These are phyloP conservation scores for Botrytis porri DNA, from an alignment of 2,329 filamentous ascomycete species.

Conservation along the genomic window DNA sequence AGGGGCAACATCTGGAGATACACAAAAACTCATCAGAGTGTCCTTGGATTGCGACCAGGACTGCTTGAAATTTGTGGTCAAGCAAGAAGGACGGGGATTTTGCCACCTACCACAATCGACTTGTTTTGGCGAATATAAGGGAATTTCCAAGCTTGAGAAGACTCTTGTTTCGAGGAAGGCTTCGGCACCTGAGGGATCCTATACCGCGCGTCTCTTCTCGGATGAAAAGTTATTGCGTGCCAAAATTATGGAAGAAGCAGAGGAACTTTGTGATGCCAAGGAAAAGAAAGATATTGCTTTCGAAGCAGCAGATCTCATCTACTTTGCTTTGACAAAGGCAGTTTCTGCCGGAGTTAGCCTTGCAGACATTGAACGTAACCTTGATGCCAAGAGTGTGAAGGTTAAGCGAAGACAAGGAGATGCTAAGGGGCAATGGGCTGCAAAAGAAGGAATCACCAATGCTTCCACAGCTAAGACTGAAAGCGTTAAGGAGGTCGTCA, in stretches of 20 bases:
- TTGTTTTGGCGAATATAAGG: conserved; percentile 83
- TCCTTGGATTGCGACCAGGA: conserved; percentile 92
- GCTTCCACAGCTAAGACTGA: conserved; percentile 31
- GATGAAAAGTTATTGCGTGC: conserved; percentile 85
- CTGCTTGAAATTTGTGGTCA: conserved; percentile 84
- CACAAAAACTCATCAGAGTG: conserved; percentile 81
- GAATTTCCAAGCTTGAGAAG: conserved; percentile 81
- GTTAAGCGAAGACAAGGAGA: conserved; percentile 91
- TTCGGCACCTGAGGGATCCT: conserved; percentile 83
- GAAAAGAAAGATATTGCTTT: conserved; percentile 83
- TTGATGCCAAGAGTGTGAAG: conserved; percentile 93
- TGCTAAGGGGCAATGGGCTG: conserved; percentile 89
- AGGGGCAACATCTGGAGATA: conserved; percentile 89
- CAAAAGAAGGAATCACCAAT: conserved; percentile 67
- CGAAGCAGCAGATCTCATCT: conserved; percentile 91
- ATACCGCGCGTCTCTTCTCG: conserved; percentile 88
- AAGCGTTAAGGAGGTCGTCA: conserved; percentile 42
- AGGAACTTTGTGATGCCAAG: conserved; percentile 86
- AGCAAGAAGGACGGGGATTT: conserved; percentile 84
- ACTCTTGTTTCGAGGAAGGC: conserved; percentile 78
- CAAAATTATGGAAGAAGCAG: conserved; percentile 98
- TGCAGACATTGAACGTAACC: conserved; percentile 84
- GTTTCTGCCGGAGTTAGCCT: conserved; percentile 79
- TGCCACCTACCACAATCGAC: conserved; percentile 90
- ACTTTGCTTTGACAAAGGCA: conserved; percentile 92